phyloP scores from a whole-genome alignment of 1,284 basidiomycete species.

The Ganoderma multipileum region DNA sequence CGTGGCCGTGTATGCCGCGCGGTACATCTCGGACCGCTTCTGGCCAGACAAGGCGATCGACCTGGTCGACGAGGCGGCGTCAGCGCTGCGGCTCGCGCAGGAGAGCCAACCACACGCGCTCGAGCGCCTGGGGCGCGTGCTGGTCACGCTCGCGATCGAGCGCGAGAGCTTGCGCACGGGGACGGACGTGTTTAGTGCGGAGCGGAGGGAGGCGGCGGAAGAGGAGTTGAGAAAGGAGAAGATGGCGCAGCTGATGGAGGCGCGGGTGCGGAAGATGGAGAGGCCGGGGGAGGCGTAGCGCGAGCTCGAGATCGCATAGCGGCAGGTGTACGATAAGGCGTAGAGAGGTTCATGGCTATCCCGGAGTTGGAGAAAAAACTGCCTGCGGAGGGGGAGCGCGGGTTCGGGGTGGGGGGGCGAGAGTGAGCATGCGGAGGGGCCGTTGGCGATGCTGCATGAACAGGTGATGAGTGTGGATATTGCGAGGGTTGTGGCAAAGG shows the following conservation, averaged over 20 bases:
- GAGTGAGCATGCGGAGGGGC: conserved; percentile 51
- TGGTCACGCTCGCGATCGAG: conserved; percentile 91
- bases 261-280: conserved; percentile 83
- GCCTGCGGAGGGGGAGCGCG: conserved; percentile 69
- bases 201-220: conserved; percentile 76
- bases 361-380: conserved; percentile 82
- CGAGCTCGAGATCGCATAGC: conserved; percentile 87
- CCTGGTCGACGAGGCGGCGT: conserved; percentile 91
- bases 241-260: conserved; percentile 65
- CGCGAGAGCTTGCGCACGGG: conserved; percentile 86
- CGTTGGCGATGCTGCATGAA: conserved; percentile 79
- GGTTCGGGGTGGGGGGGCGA: too few relatives aligned
- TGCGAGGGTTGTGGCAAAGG: conserved; percentile 86
- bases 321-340: conserved; percentile 85
- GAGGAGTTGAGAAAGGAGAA: conserved; percentile 60
- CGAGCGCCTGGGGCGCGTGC: conserved; percentile 83
- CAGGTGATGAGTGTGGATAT: conserved; percentile 91
- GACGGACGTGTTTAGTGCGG: conserved; percentile 81
- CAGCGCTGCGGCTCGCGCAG: conserved; percentile 87
- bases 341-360: conserved; percentile 84
- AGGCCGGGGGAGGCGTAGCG: conserved; percentile 86
- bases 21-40: conserved; percentile 88
- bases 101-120: conserved; percentile 91
- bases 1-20: conserved; percentile 82
- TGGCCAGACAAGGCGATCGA: conserved; percentile 93